A percentile compares a stretch with the other conserved stretches of the same genome.
Evolutionary conservation across 1,139 yeast genomes (phyloP).

Genomic region (Wickerhamomyces sp.): DNA sequence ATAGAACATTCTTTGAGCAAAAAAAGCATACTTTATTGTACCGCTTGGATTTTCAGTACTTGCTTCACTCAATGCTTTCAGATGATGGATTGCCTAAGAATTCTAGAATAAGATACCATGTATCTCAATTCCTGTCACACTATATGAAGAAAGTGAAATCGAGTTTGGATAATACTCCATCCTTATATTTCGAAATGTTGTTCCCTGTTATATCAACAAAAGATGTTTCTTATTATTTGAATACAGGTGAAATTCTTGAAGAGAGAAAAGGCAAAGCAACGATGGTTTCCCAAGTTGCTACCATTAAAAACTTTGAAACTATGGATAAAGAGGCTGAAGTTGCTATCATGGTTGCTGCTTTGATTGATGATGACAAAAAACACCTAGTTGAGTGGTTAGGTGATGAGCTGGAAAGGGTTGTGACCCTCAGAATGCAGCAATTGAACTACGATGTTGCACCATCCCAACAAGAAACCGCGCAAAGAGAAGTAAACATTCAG

Average conservation of each 20-base stretch:
- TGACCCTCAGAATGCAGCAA: constrained; percentile 21
- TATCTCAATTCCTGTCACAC: constrained; percentile 61
- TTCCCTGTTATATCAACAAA: constrained; percentile 56
- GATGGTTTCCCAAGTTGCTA: constrained; percentile 12
- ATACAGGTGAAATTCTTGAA: constrained; percentile 47
- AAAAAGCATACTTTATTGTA: constrained; percentile 58
- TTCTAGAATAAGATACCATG: constrained; percentile 45
- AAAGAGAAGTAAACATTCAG: not conserved
- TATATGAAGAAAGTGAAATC: constrained; percentile 60
- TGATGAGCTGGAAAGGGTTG: constrained; percentile 32
- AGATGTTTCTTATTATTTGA: constrained; percentile 36
- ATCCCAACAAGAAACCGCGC: constrained; percentile 20
- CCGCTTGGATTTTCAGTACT: constrained; percentile 70
- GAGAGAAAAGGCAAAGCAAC: constrained; percentile 2
- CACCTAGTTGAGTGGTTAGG: constrained; percentile 40
- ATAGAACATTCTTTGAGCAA: constrained; percentile 61
- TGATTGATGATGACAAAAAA: constrained; percentile 42
- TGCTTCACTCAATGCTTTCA: constrained; percentile 42
- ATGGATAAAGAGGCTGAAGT: constrained; percentile 39
- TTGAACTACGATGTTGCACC: constrained; percentile 18
- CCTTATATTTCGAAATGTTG: constrained; percentile 59
- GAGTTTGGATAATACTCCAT: constrained; percentile 47
- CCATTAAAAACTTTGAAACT: constrained; percentile 20
- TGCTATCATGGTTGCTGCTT: constrained; percentile 44
- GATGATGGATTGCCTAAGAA: constrained; percentile 29